Base-by-base conservation (phyloP, 352 stramenopile genomes). In the Phytophthora litchii region DNA sequence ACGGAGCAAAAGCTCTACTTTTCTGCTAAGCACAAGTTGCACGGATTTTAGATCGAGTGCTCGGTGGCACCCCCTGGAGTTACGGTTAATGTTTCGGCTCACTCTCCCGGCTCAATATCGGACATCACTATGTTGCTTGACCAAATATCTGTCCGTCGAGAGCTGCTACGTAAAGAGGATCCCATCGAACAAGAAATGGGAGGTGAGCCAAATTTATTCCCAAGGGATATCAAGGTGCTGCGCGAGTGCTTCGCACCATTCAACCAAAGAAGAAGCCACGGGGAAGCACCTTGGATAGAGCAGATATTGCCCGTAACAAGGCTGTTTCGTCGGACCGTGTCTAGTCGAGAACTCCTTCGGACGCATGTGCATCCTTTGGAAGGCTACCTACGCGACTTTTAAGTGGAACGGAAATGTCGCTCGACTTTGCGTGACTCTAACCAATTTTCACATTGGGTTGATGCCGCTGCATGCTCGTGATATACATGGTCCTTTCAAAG, bases 11-110 rank as follows among this genome's bases (percentile, higher is more conserved):
- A n/a, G n/a, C n/a, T n/a, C 6, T 49, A 49, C 13, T 49, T 21
- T 37, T 66, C 54, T 1, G 49, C 47, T 0, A 58, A 57, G 34
- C 42, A 71, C 19, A 67, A 71, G 49, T 36, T 63, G 2, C 58
- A 63, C 32, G 50, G 49, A 17, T 61, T 71, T 46, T 63, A 66
- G 43, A 58, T 65, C 40, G 49, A 63, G 34, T 52, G 40, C 10
- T 58, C 38, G 8, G 56, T 60, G 3, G 42, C 51, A 0, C 35
- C 32, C 32, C 48, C 36, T 32, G 51, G 57, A 8, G 0, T 58
- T 0, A 45, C 51, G 1, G 57, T 68, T 13, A 36, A 48, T 16
- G 49, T 61, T 20, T 64, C 35, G 0, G 1, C 12, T 8, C 64
- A 61, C 48, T 27, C 25, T 0, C 52, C 57, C 49, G 40, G 57